A percentile compares a stretch with the other conserved stretches of the same genome.
Evolutionary conservation across 139 green algal species (phyloP).

Genomic region (Chlamydomonas incerta): DNA sequence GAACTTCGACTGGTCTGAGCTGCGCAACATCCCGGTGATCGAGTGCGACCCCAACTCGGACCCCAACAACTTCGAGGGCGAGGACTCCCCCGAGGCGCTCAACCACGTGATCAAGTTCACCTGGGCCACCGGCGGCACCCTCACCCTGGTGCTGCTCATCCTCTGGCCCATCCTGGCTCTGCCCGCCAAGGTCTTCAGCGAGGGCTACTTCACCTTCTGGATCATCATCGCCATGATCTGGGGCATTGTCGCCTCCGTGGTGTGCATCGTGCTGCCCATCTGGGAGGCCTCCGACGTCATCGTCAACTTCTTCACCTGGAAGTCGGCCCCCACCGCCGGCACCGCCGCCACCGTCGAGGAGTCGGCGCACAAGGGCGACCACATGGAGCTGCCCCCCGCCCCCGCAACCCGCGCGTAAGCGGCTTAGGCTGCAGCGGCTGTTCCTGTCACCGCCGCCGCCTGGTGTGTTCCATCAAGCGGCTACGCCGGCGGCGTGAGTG

Average conservation of each 20-base stretch:
- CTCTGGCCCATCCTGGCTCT: slow-evolving; percentile 77
- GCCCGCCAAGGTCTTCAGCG: slow-evolving; percentile 72
- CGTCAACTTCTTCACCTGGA: background rate
- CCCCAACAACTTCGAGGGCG: slow-evolving; percentile 39
- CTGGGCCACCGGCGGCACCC: slow-evolving; percentile 58
- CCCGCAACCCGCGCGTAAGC: too few species aligned
- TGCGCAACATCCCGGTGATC: slow-evolving; percentile 56
- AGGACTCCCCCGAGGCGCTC: slow-evolving; percentile 56
- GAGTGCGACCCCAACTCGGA: slow-evolving; percentile 53
- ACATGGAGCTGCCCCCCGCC: background rate
- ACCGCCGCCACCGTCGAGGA: background rate
- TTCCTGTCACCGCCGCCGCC: too few species aligned
- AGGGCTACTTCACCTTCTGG: slow-evolving; percentile 62
- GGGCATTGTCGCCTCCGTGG: slow-evolving; percentile 68
- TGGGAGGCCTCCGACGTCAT: slow-evolving; percentile 67
- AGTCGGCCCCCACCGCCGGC: too few species aligned
- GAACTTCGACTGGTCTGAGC: slow-evolving; percentile 62
- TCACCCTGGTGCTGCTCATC: slow-evolving; percentile 76
- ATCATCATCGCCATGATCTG: slow-evolving; percentile 70
- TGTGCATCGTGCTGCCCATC: slow-evolving; percentile 77
- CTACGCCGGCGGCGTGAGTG: too few species aligned
- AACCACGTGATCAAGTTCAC: slow-evolving; percentile 52
- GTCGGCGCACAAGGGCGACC: background rate
- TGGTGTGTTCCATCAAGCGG: too few species aligned
- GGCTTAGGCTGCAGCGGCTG: too few species aligned